phyloP scores from a whole-genome alignment of 306 rosid genomes.

The Fragaria ananassa region DNA sequence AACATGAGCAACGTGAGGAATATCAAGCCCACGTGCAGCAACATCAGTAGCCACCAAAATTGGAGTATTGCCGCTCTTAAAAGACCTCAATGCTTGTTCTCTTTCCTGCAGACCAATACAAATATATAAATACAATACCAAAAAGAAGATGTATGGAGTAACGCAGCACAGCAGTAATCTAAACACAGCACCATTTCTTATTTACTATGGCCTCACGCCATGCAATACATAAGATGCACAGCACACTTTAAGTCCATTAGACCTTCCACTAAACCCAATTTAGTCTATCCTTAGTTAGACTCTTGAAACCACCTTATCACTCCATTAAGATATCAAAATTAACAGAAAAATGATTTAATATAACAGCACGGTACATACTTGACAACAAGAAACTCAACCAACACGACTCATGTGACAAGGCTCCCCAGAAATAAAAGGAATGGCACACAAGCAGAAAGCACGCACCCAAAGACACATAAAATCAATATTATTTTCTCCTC shows the following conservation, averaged over 20 bases:
- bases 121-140: conserved; percentile 2
- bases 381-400: not conserved
- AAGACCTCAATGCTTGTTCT: conserved; percentile 70
- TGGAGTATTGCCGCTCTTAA: conserved; percentile 81
- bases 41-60: conserved; percentile 94
- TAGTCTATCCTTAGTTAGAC: not conserved
- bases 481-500: not conserved
- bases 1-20: conserved; percentile 87
- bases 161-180: not conserved
- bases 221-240: not conserved
- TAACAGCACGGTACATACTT: not conserved
- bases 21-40: conserved; percentile 92
- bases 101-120: conserved; percentile 64
- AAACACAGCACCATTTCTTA: not conserved
- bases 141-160: not conserved
- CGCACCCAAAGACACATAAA: not conserved
- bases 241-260: not conserved
- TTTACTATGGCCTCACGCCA: not conserved
- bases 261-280: not conserved
- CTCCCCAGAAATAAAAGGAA: not conserved
- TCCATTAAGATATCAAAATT: not conserved
- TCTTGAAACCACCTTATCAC: not conserved
- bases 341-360: not conserved
- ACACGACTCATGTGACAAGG: not conserved
- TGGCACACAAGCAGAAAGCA: not conserved